Evolutionary conservation across 1,284 basidiomycete species (phyloP), one percentile per base, ranked within the genome.

Genomic region (Rhizoctonia solani): DNA sequence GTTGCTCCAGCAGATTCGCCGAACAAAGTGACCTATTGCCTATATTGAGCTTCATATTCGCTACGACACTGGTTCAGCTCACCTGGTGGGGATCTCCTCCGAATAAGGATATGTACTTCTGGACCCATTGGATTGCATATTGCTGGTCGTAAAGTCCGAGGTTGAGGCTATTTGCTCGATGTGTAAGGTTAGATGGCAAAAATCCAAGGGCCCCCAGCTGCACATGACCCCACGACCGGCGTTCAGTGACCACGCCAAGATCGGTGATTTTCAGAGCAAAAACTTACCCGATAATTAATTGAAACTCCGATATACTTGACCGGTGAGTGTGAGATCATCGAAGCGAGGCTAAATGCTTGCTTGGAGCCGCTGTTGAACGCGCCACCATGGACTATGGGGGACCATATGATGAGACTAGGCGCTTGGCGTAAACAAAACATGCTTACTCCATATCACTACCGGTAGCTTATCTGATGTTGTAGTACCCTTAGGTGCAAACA

Each of bases 1-100:
- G 61, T 65, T 8, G 61, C 61, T 27, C 61, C 61, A 46, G 61
- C 61, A 4, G 61, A 65, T 44, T 65, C 49, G n/a, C 49, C 61
- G 23, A 63, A 63, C 25, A 63, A 54, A 2, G 61, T 66, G n/a
- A 54, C 61, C 52, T 66, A 25, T 6, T 32, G 37, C 3, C 1
- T 0, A n/a, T 52, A 32, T 21, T 53, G 29, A 34, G 8, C 6
- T 13, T 29, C 8, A 14, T 30, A 21, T 32, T 14, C 19, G 30
- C 16, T 14, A 19, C 9, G 27, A 14, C 19, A 6, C 19, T 37
- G 13, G 19, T 14, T 54, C 14, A 16, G 3, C 42, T 44, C 27
- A 32, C 55, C 55, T 58, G 39, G 21, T 25, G 16, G 16, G 55
- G 27, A 32, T 65, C 61, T 44, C 50, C 61, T 3, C 50, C 61